A percentile compares a stretch with the other conserved stretches of the same genome.
These are phyloP conservation scores for Aureobasidium lini DNA, from an alignment of 2,329 filamentous ascomycete genomes.

Conservation along the genomic window DNA sequence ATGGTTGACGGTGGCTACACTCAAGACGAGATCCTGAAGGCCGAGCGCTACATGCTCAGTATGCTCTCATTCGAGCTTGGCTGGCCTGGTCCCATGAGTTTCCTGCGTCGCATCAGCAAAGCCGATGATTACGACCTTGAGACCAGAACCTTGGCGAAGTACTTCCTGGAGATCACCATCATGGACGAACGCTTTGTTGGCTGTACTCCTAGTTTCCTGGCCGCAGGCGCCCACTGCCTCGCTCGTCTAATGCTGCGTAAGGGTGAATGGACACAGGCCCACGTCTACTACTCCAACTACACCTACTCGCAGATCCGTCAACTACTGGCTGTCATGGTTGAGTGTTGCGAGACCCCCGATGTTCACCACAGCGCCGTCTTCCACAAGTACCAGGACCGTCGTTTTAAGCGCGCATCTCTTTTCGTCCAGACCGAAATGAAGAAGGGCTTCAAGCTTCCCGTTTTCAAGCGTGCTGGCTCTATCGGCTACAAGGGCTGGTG, in stretches of 20 bases:
- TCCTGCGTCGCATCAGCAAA: constrained; percentile 93
- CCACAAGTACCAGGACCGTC: constrained; percentile 83
- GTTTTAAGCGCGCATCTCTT: constrained; percentile 75
- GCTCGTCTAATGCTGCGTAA: constrained; percentile 83
- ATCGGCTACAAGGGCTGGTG: constrained; percentile 13
- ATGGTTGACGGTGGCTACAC: constrained; percentile 95
- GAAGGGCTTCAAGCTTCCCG: constrained; percentile 48
- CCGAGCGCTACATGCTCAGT: constrained; percentile 94
- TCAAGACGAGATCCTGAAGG: constrained; percentile 88
- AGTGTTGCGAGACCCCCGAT: constrained; percentile 75
- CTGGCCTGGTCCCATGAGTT: constrained; percentile 99
- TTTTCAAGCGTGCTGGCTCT: constrained; percentile 14
- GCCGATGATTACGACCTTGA: constrained; percentile 96
- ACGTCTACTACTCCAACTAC: constrained; percentile 91
- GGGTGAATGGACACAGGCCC: constrained; percentile 76
- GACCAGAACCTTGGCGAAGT: constrained; percentile 91
- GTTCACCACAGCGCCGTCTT: constrained; percentile 82
- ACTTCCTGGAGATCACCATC: constrained; percentile 91
- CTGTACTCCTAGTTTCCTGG: constrained; percentile 79
- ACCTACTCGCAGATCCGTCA: constrained; percentile 76
- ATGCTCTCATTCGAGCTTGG: constrained; percentile 94
- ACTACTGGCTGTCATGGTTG: constrained; percentile 68
- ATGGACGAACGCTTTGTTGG: constrained; percentile 98
- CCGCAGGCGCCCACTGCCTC: constrained; percentile 87
- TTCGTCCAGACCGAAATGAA: constrained; percentile 71